Percentiles rank a stretch among this genome's conserved stretches.
Conservation (phyloP, 2,329 filamentous ascomycete species). For the Fonsecaea multimorphosa region DNA sequence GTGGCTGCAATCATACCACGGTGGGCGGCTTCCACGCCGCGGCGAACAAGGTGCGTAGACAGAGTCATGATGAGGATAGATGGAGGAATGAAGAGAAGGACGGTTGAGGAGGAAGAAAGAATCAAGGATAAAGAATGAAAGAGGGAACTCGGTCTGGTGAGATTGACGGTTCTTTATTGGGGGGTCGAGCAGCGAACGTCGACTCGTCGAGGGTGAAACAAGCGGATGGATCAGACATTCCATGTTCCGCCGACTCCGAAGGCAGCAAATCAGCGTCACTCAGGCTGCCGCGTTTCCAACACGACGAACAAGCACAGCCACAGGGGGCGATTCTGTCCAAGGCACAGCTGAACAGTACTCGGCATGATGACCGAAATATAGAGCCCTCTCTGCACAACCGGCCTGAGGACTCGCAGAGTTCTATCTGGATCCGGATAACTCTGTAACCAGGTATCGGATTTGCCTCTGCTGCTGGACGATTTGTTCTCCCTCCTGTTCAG, state of each 20-base stretch:
- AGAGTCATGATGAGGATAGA: constrained; percentile 26
- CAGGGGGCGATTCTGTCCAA: neutral
- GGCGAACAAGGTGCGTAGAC: constrained; percentile 43
- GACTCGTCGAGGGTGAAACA: constrained; percentile 13
- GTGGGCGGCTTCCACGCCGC: constrained; percentile 45
- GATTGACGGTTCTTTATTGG: constrained; percentile 20
- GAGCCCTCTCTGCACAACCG: neutral
- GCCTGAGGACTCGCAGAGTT: neutral
- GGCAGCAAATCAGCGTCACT: constrained; percentile 12
- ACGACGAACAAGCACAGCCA: neutral
- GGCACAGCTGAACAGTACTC: too few species aligned
- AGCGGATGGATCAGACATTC: constrained; percentile 12
- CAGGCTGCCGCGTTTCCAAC: constrained; percentile 11
- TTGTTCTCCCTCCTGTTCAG: neutral
- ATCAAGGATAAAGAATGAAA: constrained; percentile 1
- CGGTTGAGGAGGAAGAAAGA: constrained; percentile 10
- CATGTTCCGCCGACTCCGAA: constrained; percentile 7
- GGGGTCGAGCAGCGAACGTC: too few species aligned
- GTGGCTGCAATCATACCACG: constrained; percentile 39
- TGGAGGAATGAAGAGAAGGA: constrained; percentile 3
- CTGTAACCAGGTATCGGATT: neutral
- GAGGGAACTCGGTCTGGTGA: neutral
- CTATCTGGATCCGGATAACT: neutral
- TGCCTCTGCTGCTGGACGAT: neutral
- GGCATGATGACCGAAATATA: too few species aligned